These are phyloP conservation scores for Rosa rugosa DNA, from an alignment of 306 rosid genomes.

Conservation along the genomic window DNA sequence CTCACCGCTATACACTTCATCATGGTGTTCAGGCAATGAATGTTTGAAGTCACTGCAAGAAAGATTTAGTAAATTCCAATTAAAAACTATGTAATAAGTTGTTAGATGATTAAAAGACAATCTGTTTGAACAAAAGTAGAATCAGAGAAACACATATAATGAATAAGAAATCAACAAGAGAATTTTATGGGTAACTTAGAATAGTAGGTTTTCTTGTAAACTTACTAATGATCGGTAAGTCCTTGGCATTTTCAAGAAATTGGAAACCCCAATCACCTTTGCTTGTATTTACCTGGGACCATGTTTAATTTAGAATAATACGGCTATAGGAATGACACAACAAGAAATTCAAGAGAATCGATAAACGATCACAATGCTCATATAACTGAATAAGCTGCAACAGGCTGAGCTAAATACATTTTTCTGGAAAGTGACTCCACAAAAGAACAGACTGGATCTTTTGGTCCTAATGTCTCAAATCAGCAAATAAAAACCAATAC, in stretches of 20 bases:
- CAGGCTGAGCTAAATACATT: background rate
- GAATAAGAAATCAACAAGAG: background rate
- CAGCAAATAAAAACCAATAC: background rate
- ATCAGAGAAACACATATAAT: background rate
- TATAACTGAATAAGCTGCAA: background rate
- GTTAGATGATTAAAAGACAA: background rate
- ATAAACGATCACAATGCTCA: background rate
- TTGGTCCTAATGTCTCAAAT: background rate
- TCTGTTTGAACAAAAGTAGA: background rate
- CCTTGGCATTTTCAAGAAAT: slow-evolving; percentile 85
- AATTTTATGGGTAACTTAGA: background rate
- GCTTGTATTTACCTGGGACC: slow-evolving; percentile 61
- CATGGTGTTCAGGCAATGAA: slow-evolving; percentile 78
- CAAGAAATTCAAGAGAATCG: background rate
- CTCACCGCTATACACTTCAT: slow-evolving; percentile 99
- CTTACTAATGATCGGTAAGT: slow-evolving; percentile 94
- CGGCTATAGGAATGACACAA: background rate
- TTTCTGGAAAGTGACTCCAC: background rate
- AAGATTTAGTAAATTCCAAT: slow-evolving; percentile 12
- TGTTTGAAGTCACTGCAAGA: slow-evolving; percentile 72
- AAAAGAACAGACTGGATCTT: background rate
- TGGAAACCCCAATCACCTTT: slow-evolving; percentile 52
- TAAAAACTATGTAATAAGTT: slow-evolving; percentile 15
- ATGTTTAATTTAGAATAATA: slow-evolving; percentile 4
- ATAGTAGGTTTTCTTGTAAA: slow-evolving; percentile 11